Base-by-base conservation (phyloP, 768 basidiomycete species). In the Leccinum disarticulatum region DNA sequence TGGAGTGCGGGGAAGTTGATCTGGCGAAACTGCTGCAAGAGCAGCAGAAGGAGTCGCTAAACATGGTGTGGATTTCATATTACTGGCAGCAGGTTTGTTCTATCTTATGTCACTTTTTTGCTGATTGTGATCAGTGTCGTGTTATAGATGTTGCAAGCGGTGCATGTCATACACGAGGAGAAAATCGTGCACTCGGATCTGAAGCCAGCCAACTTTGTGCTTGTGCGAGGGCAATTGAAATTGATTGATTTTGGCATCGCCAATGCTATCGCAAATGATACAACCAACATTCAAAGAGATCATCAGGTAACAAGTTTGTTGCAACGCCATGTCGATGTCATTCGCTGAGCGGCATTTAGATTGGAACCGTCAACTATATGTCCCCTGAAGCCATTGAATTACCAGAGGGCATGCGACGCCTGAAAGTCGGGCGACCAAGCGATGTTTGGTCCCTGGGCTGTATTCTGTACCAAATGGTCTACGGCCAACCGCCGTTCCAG, bases 161-260 rank as follows among this genome's bases (percentile, higher is more conserved):
- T 99, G n/a, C 91, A 97, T 59, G 89, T 98, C 57, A 96, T 98
- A 55, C 96, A 99, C 69, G 92, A 96, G 63, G 95, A 97, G 77
- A 96, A 96, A 76, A 97, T 99, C 61, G 96, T 99, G 3, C 96
- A 99, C 75, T 96, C 95, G 19, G 96, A 99, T 74, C 81, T 98
- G 57, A 99, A 99, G 72, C 96, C 96, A 6, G 96, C 97, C 4
- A 99, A 99, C 74, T 99, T 99, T 65, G 95, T 99, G 22, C 80
- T 99, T 31, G 96, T 98, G 57, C 87, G 89, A 59, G 96, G 96
- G 6, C 90, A 93, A 64, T 79, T 99, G 58, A 99, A 99, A 81
- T 78, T 99, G 62, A 99, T 99, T 64, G 96, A 99, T 73, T 99
- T 99, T 69, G 96, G 96, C n/a, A 99, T 99, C 68, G 95, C 96